Base-by-base conservation (phyloP, 2,329 filamentous ascomycete genomes). In the Trichoderma sp. region DNA sequence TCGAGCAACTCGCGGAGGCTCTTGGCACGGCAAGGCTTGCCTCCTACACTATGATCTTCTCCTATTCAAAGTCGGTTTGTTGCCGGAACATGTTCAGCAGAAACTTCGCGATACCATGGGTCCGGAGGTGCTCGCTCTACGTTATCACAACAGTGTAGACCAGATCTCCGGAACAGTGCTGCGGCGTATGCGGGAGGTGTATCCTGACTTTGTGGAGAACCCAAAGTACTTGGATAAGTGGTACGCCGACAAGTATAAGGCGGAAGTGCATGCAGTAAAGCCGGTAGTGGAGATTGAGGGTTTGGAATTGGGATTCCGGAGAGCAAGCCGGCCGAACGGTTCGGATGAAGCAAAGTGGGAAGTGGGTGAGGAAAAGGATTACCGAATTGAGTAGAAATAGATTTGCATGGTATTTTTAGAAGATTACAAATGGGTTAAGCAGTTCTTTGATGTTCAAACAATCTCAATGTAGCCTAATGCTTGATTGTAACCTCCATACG, bases 41-140 rank as follows among this genome's bases (percentile, higher is more conserved):
- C 80, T 92, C 19, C 82, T 88, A 73, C 89, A 92, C 72, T 92
- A 92, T 74, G 88, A 92, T 70, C 81, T 91, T 1, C 83, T 90
- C 2, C 82, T 92, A 25, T 84, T 91, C 72, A 82, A 84, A 19
- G 81, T 87, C 0, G 89, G 89, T 0, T 76, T 86, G 45, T 86
- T 90, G 69, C 79, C 86, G 0, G 78, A 81, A 0, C 76, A 80
- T 0, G 81, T 90, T 2, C 85, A 89, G 76, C 77, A 81, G 12
- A 71, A 81, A 60, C 76, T 91, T 22, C 82, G 84, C 22, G 77
- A 77, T 42, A 77, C 81, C 37, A 82, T 83, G 68, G 83, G 84
- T 1, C 74, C 78, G 0, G 83, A 85, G 1, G 89, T 90, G 72
- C 84, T 88, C 32, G 77, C 80, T 6, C 74, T 90, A 61, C 78